Percentiles rank a stretch among this genome's conserved stretches.
phyloP scores from a whole-genome alignment of 2,329 filamentous ascomycete species.

The Paradendryphiella salina region DNA sequence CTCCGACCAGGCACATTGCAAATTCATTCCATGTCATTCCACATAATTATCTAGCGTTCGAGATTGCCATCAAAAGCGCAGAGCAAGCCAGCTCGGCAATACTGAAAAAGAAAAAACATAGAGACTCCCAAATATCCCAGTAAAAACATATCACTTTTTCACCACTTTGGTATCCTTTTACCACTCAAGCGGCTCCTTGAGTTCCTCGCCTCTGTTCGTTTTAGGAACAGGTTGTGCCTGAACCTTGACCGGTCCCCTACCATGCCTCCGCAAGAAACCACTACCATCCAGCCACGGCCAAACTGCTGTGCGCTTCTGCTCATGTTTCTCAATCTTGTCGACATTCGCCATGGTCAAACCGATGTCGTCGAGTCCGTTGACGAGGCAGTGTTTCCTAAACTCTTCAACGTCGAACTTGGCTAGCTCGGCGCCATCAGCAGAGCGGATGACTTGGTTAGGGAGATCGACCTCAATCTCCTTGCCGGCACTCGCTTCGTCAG shows the following conservation, averaged over 20 bases:
- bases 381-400: conserved; percentile 90
- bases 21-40: not conserved
- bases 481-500: conserved; percentile 75
- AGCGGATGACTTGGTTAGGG: conserved; percentile 78
- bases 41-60: conserved; percentile 2
- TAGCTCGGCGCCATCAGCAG: conserved; percentile 72
- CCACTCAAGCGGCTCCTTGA: conserved; percentile 88
- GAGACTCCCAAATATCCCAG: not conserved
- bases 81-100: conserved; percentile 1
- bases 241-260: conserved; percentile 63
- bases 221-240: conserved; percentile 74
- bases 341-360: conserved; percentile 91
- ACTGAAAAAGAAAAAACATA: not conserved
- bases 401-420: conserved; percentile 84
- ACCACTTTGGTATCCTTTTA: conserved; percentile 46
- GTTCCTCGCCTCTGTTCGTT: conserved; percentile 83
- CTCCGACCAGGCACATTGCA: not conserved
- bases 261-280: conserved; percentile 69
- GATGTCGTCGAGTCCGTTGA: conserved; percentile 95
- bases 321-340: conserved; percentile 82
- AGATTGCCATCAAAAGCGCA: not conserved
- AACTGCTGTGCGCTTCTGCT: conserved; percentile 72
- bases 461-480: conserved; percentile 89
- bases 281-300: conserved; percentile 92
- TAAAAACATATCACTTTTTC: not conserved